Evolutionary conservation across 1,139 yeast species (phyloP).

Genomic region (Scheffersomyces insectosa): DNA sequence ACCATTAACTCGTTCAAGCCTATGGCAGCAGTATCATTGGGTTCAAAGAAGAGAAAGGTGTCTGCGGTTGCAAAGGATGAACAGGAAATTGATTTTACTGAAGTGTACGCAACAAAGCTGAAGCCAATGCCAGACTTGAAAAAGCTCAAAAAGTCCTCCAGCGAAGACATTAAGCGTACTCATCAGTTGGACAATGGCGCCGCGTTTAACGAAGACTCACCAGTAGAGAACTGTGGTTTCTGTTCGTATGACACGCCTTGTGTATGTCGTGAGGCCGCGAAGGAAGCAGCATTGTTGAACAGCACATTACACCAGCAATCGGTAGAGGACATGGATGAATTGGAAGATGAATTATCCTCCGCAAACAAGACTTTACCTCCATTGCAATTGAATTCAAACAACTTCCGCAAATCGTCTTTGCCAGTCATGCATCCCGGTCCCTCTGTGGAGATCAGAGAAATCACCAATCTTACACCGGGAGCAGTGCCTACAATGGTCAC

Average conservation of each 20-base stretch:
- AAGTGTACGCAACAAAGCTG: conserved; percentile 34
- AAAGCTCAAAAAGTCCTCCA: conserved; percentile 13
- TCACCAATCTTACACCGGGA: conserved; percentile 44
- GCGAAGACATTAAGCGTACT: not conserved
- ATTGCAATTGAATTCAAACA: conserved; percentile 26
- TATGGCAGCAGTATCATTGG: conserved; percentile 61
- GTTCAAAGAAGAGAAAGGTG: conserved; percentile 31
- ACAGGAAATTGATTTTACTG: conserved; percentile 56
- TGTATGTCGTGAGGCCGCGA: conserved; percentile 83
- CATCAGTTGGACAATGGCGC: conserved; percentile 5
- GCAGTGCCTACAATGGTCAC: conserved; percentile 41
- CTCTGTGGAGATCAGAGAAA: conserved; percentile 51
- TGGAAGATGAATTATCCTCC: conserved; percentile 19
- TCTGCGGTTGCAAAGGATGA: conserved; percentile 12
- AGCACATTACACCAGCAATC: conserved; percentile 24
- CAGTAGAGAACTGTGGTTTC: conserved; percentile 85
- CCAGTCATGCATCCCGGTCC: conserved; percentile 72
- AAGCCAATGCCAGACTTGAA: conserved; percentile 45
- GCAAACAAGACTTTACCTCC: conserved; percentile 37
- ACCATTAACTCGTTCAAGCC: conserved; percentile 50
- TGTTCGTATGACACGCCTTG: conserved; percentile 93
- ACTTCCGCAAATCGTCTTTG: conserved; percentile 35
- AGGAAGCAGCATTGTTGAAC: conserved; percentile 49
- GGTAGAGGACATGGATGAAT: conserved; percentile 11
- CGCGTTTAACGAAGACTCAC: conserved; percentile 45